A percentile compares a stretch with the other conserved stretches of the same genome.
Evolutionary conservation across 345 rosid genomes (phyloP).

Genomic region (Passiflora organensis): DNA sequence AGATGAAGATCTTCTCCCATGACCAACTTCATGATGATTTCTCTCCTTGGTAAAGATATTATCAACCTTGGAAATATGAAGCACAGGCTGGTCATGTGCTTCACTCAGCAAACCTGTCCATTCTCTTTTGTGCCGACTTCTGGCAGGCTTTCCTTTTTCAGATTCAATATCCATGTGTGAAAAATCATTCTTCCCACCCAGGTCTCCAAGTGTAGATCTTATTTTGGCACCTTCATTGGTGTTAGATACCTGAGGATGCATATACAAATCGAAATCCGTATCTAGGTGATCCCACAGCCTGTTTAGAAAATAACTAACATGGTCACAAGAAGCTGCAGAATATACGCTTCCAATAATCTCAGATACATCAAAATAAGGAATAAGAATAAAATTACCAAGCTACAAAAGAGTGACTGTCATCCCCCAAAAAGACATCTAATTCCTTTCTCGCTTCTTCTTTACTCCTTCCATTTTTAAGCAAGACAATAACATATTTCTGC

Average conservation of each 20-base stretch:
- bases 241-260: constrained; percentile 34
- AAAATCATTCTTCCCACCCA: constrained; percentile 25
- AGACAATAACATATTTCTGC: constrained; percentile 88
- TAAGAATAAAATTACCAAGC: constrained; percentile 53
- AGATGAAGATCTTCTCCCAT: constrained; percentile 45
- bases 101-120: constrained; percentile 57
- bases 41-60: constrained; percentile 39
- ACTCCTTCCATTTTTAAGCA: constrained; percentile 80
- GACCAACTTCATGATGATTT: constrained; percentile 30
- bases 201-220: constrained; percentile 27
- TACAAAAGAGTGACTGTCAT: constrained; percentile 79
- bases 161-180: constrained; percentile 38
- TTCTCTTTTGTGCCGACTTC: constrained; percentile 52
- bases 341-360: not conserved
- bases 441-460: constrained; percentile 84
- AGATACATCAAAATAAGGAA: not conserved
- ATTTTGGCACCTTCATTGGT: constrained; percentile 25
- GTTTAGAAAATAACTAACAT: constrained; percentile 17
- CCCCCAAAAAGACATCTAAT: constrained; percentile 83
- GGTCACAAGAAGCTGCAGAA: not conserved
- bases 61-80: constrained; percentile 54
- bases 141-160: constrained; percentile 38
- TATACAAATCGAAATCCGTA: constrained; percentile 54
- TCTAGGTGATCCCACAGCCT: constrained; percentile 98
- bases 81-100: constrained; percentile 56